phyloP scores from a whole-genome alignment of 257 asterid genomes.

The Fraxinus excelsior region DNA sequence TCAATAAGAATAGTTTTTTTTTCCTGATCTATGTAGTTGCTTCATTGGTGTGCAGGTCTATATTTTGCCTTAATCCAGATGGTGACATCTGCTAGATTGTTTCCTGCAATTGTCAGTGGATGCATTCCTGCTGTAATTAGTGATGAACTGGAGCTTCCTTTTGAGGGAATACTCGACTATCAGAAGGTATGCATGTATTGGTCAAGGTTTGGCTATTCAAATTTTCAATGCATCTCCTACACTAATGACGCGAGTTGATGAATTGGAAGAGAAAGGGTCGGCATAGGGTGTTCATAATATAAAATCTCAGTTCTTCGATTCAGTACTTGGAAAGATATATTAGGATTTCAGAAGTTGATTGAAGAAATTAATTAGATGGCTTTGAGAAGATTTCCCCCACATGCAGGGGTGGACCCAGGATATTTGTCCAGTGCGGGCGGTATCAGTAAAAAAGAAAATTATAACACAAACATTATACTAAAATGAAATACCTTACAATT shows the following conservation, averaged over 20 bases:
- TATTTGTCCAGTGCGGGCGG: no score
- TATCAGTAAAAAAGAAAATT: no score
- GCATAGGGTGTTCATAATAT: no score
- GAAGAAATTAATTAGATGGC: no score
- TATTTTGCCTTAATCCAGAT: constrained; percentile 94
- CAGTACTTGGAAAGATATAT: no score
- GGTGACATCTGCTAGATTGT: constrained; percentile 99
- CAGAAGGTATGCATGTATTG: constrained; percentile 59
- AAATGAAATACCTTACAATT: no score
- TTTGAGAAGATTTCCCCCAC: no score
- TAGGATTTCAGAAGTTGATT: no score
- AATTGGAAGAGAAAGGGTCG: background rate
- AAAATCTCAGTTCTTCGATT: no score
- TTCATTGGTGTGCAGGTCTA: constrained; percentile 59
- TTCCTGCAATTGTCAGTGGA: constrained; percentile 95
- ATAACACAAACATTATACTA: no score
- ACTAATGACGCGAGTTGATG: constrained; percentile 6
- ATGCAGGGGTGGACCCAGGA: no score
- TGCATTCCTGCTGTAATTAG: constrained; percentile 94
- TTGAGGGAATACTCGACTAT: constrained; percentile 96
- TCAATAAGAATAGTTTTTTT: constrained; percentile 14
- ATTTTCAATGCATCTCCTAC: background rate
- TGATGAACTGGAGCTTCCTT: constrained; percentile 98
- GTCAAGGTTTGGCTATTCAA: constrained; percentile 28
- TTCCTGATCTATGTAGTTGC: constrained; percentile 29